Percentiles rank a stretch among this genome's conserved stretches.
Conservation (phyloP, 2,329 filamentous ascomycete species). For the Colletotrichum lini region DNA sequence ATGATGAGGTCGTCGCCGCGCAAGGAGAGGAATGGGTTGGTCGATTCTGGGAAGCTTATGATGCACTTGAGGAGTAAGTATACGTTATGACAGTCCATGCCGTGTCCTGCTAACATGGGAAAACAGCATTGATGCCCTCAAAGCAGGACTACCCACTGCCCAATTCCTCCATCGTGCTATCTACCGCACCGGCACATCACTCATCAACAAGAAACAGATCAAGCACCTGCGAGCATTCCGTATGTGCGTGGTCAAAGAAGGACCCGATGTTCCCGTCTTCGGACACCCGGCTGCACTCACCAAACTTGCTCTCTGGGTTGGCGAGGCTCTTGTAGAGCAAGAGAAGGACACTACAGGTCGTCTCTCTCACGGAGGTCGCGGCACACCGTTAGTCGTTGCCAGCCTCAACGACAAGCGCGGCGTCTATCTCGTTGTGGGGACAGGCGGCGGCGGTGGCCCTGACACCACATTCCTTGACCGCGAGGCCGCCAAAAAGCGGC, state of each 20-base stretch:
- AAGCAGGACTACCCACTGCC: conserved; percentile 83
- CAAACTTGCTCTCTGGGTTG: conserved; percentile 94
- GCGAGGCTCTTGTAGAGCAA: conserved; percentile 90
- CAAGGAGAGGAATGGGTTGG: conserved; percentile 76
- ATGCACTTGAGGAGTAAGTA: conserved; percentile 77
- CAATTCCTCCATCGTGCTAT: conserved; percentile 94
- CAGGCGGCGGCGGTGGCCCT: conserved; percentile 86
- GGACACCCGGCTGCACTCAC: conserved; percentile 93
- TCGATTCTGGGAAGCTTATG: conserved; percentile 80
- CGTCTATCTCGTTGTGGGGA: conserved; percentile 93
- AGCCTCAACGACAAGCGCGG: conserved; percentile 89
- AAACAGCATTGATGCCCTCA: conserved; percentile 80
- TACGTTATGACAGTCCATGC: conserved; percentile 46
- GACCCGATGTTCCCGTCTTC: conserved; percentile 91
- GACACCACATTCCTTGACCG: conserved; percentile 78
- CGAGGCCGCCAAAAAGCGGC: conserved; percentile 74
- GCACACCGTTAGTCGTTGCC: conserved; percentile 90
- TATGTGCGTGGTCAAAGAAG: conserved; percentile 96
- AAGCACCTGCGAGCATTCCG: conserved; percentile 93
- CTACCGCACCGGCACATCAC: conserved; percentile 88
- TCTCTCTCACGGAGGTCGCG: conserved; percentile 76
- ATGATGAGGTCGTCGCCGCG: conserved; percentile 57
- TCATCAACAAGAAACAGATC: conserved; percentile 95
- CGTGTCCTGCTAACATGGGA: conserved; percentile 57
- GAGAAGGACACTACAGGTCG: conserved; percentile 83